Base-by-base conservation (phyloP, 2,329 filamentous ascomycete genomes). In the Colletotrichum sidae region DNA sequence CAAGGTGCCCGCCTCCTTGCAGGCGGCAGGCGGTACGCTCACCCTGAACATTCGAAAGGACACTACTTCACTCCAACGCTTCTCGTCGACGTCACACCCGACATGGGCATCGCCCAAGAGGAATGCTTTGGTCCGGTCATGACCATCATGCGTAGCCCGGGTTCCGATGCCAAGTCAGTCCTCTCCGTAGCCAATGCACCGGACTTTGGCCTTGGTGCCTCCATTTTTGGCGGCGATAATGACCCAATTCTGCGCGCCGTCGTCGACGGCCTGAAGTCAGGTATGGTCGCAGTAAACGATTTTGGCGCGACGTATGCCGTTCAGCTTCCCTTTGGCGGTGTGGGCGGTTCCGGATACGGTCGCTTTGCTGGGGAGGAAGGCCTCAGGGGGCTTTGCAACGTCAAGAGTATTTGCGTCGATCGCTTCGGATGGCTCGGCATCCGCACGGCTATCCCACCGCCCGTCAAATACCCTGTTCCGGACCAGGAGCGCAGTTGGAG, bases 231-330 rank as follows among this genome's bases (percentile, higher is more conserved):
- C 39, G 83, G 86, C 55, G 86, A 90, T 65, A 77, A 79, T 35
- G 84, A 87, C 61, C 81, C 83, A 2, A 84, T 88, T 54, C 82
- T 97, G 1, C 78, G 85, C 13, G 81, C 81, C 13, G 88, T 96
- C 35, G 88, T 95, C 2, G 79, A 79, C 17, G 87, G 88, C 33
- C 84, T 97, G 55, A 88, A 90, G 68, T 89, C 92, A 0, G 96
- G 96, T 49, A 97, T 97, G 92, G 92, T 98, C 0, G 89, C 93
- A 33, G 88, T 99, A 70, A 99, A 99, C 76, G 96, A 99, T 80
- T 99, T 99, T 74, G 96, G 90, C 17, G 91, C 89, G 35, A 97
- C 90, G 77, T 99, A 99, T 75, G 93, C 95, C 56, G 94, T 97
- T 8, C 94, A 97, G 78, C 81, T 99, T 44, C 96, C 96, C 0